A percentile compares a stretch with the other conserved stretches of the same genome.
These are phyloP conservation scores for Herpetomonas muscarum DNA, from an alignment of 208 protist genomes.

Conservation along the genomic window DNA sequence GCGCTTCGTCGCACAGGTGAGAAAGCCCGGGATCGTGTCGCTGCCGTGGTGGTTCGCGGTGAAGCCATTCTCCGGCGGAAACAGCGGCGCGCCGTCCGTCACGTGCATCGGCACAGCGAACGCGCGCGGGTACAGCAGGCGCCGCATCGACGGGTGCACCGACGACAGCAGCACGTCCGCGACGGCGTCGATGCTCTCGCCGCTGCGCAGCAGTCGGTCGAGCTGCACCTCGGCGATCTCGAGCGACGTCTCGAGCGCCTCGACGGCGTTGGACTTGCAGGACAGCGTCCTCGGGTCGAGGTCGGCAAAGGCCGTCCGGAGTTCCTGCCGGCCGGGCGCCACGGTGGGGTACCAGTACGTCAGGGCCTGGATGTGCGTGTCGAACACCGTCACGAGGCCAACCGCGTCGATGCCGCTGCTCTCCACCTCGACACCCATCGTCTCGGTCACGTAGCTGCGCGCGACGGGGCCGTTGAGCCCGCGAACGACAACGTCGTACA, in stretches of 20 bases:
- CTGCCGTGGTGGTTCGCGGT: slow-evolving; percentile 21
- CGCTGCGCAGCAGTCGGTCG: slow-evolving; percentile 41
- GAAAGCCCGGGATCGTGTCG: slow-evolving; percentile 25
- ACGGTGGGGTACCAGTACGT: slow-evolving; percentile 33
- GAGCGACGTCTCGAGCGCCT: slow-evolving; percentile 34
- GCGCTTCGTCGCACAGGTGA: slow-evolving; percentile 54
- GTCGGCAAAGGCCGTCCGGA: slow-evolving; percentile 53
- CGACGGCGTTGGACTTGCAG: slow-evolving; percentile 6
- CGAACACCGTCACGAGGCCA: slow-evolving; percentile 61
- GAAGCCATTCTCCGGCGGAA: slow-evolving; percentile 30
- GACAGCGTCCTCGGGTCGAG: slow-evolving; percentile 35
- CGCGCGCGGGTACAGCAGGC: slow-evolving; percentile 77
- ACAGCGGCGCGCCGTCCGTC: slow-evolving; percentile 56
- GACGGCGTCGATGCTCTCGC: slow-evolving; percentile 34
- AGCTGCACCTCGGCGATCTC: slow-evolving; percentile 48
- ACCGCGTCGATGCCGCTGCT: slow-evolving; percentile 45
- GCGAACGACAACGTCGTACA: slow-evolving; percentile 57
- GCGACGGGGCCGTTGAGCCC: slow-evolving; percentile 44
- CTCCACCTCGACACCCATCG: slow-evolving; percentile 14
- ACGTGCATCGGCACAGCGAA: slow-evolving; percentile 59
- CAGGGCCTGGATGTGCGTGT: slow-evolving; percentile 52
- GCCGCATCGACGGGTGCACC: slow-evolving; percentile 67
- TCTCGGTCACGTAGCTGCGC: slow-evolving; percentile 9
- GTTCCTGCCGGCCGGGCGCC: slow-evolving; percentile 36
- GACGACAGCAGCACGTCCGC: slow-evolving; percentile 37